Base-by-base conservation (phyloP, 352 stramenopile genomes). In the Phytophthora crassamura region DNA sequence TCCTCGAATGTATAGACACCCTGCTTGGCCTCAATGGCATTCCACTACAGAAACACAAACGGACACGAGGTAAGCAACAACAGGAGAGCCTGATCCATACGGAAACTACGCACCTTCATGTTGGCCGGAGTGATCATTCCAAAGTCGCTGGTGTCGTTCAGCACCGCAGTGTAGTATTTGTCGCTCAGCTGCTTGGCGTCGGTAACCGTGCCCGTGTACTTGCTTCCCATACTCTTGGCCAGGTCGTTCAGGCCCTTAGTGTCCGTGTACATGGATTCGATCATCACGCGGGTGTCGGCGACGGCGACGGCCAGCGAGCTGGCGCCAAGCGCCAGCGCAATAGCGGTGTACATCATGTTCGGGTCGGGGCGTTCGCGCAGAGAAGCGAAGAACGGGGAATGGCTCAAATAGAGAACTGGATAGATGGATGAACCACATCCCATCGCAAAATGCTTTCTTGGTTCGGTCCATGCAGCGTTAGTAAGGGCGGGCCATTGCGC, bases 361-460 rank as follows among this genome's bases (percentile, higher is more conserved):
- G 7, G 42, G 22, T 20, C 33, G 22, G 25, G 46, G 41, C 32
- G 35, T 41, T 35, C 30, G 34, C 32, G 38, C 11, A 22, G 18
- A 35, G 25, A 56, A 58, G 22, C 32, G 40, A 60, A 30, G 49
- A 70, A 69, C 30, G 52, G 20, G 51, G 43, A 53, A 53, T 61
- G 53, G n/a, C 33, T 7, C 41, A 36, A 53, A 30, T 42, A 15
- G 52, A 69, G 51, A 25, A 51, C 40, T 59, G 45, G 53, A 52
- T n/a, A 45, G 53, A 39, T 53, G 32, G 22, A 63, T 41, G 22
- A 61, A 59, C 61, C 39, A 59, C 61, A 69, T 45, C 54, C 61
- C 61, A 69, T 69, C 61, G 38, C 61, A 69, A 69, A 68, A 45
- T 42, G 30, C 33, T 55, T 65, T 65, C 54, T 55, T 43, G 59